These are phyloP conservation scores for Protomyces lactucae-debilis DNA, from an alignment of 1,139 yeast genomes.

Conservation along the genomic window DNA sequence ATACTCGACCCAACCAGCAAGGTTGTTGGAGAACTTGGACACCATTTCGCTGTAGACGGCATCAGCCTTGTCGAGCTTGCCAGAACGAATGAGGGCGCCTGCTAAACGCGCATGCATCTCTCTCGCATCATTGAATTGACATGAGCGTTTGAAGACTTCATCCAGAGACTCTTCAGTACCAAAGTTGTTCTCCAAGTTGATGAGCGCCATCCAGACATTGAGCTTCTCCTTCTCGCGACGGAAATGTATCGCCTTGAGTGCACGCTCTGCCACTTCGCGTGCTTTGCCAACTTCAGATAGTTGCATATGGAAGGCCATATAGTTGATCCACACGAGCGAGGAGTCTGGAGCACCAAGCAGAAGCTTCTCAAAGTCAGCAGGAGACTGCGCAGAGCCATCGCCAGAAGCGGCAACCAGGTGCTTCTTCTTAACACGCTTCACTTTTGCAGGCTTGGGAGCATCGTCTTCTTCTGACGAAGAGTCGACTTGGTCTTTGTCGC, in stretches of 20 bases:
- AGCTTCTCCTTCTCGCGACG: conserved; percentile 90
- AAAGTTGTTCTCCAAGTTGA: conserved; percentile 89
- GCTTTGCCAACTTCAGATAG: conserved; percentile 91
- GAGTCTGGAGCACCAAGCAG: conserved; percentile 90
- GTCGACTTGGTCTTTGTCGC: conserved; percentile 31
- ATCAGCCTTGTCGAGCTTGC: conserved; percentile 56
- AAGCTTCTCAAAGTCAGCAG: conserved; percentile 83
- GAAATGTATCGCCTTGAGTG: conserved; percentile 80
- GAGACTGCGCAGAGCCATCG: conserved; percentile 73
- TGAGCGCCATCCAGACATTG: conserved; percentile 92
- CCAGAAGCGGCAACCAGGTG: conserved; percentile 80
- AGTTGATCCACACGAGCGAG: conserved; percentile 93
- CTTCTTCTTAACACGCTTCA: conserved; percentile 42
- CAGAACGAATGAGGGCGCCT: conserved; percentile 24
- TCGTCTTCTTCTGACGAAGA: conserved; percentile 25
- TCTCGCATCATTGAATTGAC: conserved; percentile 84
- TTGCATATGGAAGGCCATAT: conserved; percentile 95
- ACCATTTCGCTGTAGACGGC: conserved; percentile 59
- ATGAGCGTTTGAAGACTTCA: conserved; percentile 71
- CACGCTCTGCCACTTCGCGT: conserved; percentile 87
- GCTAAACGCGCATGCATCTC: conserved; percentile 25
- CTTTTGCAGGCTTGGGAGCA: conserved; percentile 34
- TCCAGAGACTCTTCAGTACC: conserved; percentile 81
- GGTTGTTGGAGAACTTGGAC: conserved; percentile 67
- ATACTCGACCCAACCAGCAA: conserved; percentile 71